Evolutionary conservation across 495 filamentous ascomycete genomes (phyloP).

Genomic region (Podospora sp.): DNA sequence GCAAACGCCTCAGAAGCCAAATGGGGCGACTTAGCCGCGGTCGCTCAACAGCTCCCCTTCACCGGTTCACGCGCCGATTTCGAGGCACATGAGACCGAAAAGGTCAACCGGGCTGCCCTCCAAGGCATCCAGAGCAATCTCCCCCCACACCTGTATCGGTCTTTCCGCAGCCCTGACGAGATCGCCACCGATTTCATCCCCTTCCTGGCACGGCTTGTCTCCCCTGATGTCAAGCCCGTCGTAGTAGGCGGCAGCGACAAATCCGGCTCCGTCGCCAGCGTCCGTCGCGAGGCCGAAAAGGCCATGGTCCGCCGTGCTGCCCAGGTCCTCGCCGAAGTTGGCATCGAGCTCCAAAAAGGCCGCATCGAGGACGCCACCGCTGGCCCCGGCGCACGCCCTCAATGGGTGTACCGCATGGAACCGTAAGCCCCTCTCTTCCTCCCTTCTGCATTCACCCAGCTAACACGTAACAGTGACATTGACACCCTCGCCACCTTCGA

Average conservation of each 20-base stretch:
- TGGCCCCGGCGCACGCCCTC: conserved; percentile 49
- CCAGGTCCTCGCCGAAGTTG: conserved; percentile 73
- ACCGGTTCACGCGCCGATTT: conserved; percentile 79
- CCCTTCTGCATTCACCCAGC: background rate
- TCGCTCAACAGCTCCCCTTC: conserved; percentile 68
- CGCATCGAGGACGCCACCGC: conserved; percentile 64
- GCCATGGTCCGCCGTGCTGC: conserved; percentile 77
- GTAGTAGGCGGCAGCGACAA: conserved; percentile 73
- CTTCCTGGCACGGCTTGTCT: conserved; percentile 76
- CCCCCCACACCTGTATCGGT: conserved; percentile 66
- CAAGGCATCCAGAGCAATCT: conserved; percentile 54
- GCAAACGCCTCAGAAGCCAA: conserved; percentile 38
- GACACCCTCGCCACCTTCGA: conserved; percentile 69
- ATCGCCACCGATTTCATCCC: conserved; percentile 82
- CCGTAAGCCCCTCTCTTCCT: conserved; percentile 61
- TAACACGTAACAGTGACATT: conserved; percentile 43
- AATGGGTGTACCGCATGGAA: conserved; percentile 93
- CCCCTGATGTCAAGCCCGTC: conserved; percentile 90
- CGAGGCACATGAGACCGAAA: conserved; percentile 73
- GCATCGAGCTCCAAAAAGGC: conserved; percentile 79
- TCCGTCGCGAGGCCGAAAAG: conserved; percentile 83
- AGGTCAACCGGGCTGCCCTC: conserved; percentile 60
- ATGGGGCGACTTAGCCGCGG: conserved; percentile 50
- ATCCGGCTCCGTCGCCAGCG: conserved; percentile 71
- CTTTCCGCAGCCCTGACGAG: conserved; percentile 74